phyloP scores from a whole-genome alignment of 176 grass and related monocot genomes.

The Hsuehochloa calcarea region DNA sequence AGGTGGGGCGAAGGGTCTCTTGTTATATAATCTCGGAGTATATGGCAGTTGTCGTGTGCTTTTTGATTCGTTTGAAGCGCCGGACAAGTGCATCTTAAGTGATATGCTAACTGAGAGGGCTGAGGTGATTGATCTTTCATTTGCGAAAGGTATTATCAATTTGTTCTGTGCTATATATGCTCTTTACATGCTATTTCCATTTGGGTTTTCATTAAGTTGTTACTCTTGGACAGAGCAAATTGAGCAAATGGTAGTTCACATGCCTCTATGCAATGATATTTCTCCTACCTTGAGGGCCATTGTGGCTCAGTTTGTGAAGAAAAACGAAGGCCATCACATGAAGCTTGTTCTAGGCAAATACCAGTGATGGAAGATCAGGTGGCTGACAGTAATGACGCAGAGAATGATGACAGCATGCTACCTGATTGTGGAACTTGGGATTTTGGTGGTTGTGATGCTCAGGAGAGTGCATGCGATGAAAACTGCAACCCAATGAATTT shows the following conservation, averaged over 20 bases:
- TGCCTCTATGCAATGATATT: constrained; percentile 69
- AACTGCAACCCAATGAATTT: constrained; percentile 36
- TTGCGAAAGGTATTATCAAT: constrained; percentile 72
- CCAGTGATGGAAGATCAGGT: constrained; percentile 47
- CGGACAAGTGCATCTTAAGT: constrained; percentile 61
- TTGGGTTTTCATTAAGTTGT: constrained; percentile 14
- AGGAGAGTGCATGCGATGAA: constrained; percentile 52
- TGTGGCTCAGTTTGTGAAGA: constrained; percentile 85
- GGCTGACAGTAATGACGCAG: constrained; percentile 24
- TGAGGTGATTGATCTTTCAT: constrained; percentile 73
- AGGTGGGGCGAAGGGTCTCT: constrained; percentile 92
- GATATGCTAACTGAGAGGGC: constrained; percentile 40
- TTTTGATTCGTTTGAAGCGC: constrained; percentile 94
- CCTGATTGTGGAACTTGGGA: constrained; percentile 58
- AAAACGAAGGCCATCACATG: constrained; percentile 59
- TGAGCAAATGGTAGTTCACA: constrained; percentile 69
- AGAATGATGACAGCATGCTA: constrained; percentile 34
- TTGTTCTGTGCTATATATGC: not conserved
- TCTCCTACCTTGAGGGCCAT: constrained; percentile 83
- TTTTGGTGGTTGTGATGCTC: constrained; percentile 64
- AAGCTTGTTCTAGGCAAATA: constrained; percentile 43
- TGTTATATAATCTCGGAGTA: constrained; percentile 91
- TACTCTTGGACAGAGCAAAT: constrained; percentile 61
- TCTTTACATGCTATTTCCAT: constrained; percentile 29
- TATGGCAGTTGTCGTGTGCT: constrained; percentile 75